Percentiles rank a stretch among this genome's conserved stretches.
Evolutionary conservation across 176 grass and related monocot genomes (phyloP).

Genomic region (Musa schizocarpa): DNA sequence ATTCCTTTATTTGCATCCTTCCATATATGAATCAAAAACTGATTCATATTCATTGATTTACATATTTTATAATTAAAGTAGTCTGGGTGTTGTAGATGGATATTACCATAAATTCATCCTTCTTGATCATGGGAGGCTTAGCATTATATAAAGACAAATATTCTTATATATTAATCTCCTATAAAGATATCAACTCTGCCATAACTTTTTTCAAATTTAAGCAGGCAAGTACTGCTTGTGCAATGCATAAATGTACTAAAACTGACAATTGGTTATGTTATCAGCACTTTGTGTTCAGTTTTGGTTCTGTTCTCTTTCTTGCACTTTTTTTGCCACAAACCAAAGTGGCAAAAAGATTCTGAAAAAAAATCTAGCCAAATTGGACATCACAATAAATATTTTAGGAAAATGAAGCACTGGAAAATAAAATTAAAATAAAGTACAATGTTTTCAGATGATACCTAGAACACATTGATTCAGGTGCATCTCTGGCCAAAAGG

Average conservation of each 20-base stretch:
- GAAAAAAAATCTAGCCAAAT: not conserved
- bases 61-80: too few relatives aligned
- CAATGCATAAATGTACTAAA: not conserved
- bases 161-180: too few relatives aligned
- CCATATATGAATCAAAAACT: not conserved
- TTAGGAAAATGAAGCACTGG: not conserved
- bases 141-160: too few relatives aligned
- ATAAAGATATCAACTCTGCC: too few relatives aligned
- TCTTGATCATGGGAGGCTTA: too few relatives aligned
- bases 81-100: too few relatives aligned
- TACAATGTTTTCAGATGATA: conserved; percentile 28
- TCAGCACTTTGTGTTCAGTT: not conserved
- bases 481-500: conserved; percentile 64
- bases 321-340: too few relatives aligned
- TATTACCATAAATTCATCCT: too few relatives aligned
- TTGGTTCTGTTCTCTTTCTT: not conserved
- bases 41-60: too few relatives aligned
- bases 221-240: not conserved
- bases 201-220: not conserved
- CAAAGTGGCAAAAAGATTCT: not conserved
- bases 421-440: conserved; percentile 18
- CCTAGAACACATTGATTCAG: conserved; percentile 56
- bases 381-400: not conserved
- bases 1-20: not conserved
- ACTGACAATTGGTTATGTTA: not conserved